Percentiles rank a stretch among this genome's conserved stretches.
Evolutionary conservation across 257 asterid genomes (phyloP).

Genomic region (Solanum etuberosum): DNA sequence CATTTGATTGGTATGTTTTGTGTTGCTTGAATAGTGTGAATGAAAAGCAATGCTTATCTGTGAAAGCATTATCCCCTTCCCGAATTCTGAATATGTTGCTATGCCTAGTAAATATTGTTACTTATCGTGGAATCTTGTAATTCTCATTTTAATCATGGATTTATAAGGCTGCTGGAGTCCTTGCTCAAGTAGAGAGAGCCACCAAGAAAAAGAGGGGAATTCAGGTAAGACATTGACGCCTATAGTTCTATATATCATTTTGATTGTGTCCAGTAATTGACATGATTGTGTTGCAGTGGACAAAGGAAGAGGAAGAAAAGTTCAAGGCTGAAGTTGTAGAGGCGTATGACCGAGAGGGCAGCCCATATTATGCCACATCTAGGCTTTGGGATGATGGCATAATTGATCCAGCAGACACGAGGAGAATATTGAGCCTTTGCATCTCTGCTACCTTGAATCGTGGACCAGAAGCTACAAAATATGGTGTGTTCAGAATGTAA

Average conservation of each 20-base stretch:
- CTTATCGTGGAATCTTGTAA: neutral
- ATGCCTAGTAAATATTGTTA: neutral
- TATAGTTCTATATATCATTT: neutral
- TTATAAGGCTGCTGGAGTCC: constrained; percentile 93
- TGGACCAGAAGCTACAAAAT: constrained; percentile 50
- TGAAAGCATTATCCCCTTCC: neutral
- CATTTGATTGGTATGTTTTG: neutral
- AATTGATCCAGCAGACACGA: constrained; percentile 91
- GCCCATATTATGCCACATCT: constrained; percentile 81
- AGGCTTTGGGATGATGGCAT: constrained; percentile 98
- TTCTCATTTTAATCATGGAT: neutral
- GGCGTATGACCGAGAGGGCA: constrained; percentile 83
- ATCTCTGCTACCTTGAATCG: constrained; percentile 64
- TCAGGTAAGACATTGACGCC: constrained; percentile 22
- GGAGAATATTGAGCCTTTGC: constrained; percentile 67
- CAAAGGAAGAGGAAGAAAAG: constrained; percentile 74
- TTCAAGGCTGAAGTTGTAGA: constrained; percentile 62
- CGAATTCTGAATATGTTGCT: neutral
- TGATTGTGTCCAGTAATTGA: neutral
- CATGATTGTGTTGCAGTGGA: constrained; percentile 43
- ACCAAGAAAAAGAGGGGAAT: constrained; percentile 64
- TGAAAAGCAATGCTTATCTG: neutral
- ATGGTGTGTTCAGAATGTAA: constrained; percentile 93
- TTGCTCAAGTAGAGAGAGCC: constrained; percentile 68
- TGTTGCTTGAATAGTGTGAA: neutral